Evolutionary conservation across 225 moss, liverwort and hornwort species (phyloP).

Genomic region (Sphagnum contortum): DNA sequence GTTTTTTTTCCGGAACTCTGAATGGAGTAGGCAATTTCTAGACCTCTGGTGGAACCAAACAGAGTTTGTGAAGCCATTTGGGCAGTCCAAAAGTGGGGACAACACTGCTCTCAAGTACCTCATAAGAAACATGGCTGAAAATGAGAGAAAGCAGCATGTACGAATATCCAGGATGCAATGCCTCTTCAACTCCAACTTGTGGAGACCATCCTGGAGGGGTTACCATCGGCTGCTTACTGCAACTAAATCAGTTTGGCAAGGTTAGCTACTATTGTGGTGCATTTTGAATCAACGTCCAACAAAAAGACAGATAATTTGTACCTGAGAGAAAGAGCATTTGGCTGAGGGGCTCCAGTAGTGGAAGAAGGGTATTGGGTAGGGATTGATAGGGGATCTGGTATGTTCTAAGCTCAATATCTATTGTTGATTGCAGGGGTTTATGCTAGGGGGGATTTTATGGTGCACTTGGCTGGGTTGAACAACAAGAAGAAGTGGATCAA

Average conservation of each 20-base stretch:
- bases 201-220: conserved; percentile 95
- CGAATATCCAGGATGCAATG: conserved; percentile 93
- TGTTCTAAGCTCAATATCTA: not conserved
- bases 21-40: conserved; percentile 88
- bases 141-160: conserved; percentile 65
- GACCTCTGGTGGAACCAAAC: conserved; percentile 95
- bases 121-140: conserved; percentile 61
- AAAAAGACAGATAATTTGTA: not conserved
- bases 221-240: conserved; percentile 60
- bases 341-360: not conserved
- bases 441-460: conserved; percentile 95
- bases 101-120: conserved; percentile 81
- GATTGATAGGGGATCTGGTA: not conserved
- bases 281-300: too few relatives aligned
- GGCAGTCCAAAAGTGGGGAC: conserved; percentile 88
- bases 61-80: conserved; percentile 83
- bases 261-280: conserved; percentile 13
- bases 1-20: conserved; percentile 93
- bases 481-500: conserved; percentile 89
- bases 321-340: not conserved
- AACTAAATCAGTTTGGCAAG: conserved; percentile 76
- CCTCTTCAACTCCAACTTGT: conserved; percentile 91
- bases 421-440: conserved; percentile 68
- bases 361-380: not conserved
- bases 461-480: conserved; percentile 89